These are phyloP conservation scores for Trametes villosa DNA, from an alignment of 768 basidiomycete species.

Conservation along the genomic window DNA sequence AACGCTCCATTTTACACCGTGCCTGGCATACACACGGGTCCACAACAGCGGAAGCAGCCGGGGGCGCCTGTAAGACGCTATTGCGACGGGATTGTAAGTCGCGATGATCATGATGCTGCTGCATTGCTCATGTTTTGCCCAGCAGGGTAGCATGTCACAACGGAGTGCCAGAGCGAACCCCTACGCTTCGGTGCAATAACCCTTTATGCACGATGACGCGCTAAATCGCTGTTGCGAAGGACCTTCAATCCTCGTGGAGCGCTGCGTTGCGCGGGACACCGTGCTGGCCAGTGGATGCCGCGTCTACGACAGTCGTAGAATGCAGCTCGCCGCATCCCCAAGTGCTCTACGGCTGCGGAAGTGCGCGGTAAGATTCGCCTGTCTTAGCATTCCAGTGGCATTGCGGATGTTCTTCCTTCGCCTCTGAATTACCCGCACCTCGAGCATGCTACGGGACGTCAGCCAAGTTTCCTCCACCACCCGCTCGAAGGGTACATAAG, in stretches of 20 bases:
- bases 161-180: no score
- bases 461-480: neutral
- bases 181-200: no score
- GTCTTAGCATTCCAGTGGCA: neutral
- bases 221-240: neutral
- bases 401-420: neutral
- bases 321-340: neutral
- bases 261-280: neutral
- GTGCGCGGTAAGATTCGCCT: neutral
- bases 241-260: slow-evolving; percentile 2
- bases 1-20: no score
- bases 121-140: no score
- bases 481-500: slow-evolving; percentile 13
- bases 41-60: no score
- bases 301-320: neutral
- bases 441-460: neutral
- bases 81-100: no score
- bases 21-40: no score
- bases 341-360: neutral
- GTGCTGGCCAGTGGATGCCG: neutral
- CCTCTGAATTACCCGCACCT: slow-evolving; percentile 6
- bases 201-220: neutral
- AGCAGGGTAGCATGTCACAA: no score
- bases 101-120: no score
- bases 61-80: no score